A percentile compares a stretch with the other conserved stretches of the same genome.
Evolutionary conservation across 2,329 filamentous ascomycete species (phyloP).

Genomic region (Epichloe gansuensis): DNA sequence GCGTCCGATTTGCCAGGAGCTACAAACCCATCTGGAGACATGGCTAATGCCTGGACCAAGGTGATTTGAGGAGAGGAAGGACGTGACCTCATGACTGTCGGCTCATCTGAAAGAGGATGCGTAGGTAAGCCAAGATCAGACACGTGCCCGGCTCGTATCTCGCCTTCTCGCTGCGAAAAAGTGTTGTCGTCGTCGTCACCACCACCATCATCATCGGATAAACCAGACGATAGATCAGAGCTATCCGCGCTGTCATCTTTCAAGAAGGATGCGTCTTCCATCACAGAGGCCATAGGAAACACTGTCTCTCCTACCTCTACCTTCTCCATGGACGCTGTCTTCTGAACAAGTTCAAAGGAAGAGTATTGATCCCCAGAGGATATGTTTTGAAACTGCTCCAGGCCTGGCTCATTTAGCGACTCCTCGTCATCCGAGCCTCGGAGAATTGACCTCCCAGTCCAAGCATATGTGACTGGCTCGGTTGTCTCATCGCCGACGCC

Average conservation of each 20-base stretch:
- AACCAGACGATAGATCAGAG: not conserved
- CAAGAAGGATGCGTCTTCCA: slow-evolving; percentile 31
- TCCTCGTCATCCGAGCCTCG: slow-evolving; percentile 31
- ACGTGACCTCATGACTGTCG: slow-evolving; percentile 5
- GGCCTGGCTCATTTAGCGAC: slow-evolving; percentile 13
- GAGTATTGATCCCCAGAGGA: slow-evolving; percentile 20
- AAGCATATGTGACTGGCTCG: slow-evolving; percentile 20
- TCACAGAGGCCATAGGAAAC: slow-evolving; percentile 10
- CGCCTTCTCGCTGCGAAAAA: slow-evolving; percentile 32
- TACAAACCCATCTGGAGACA: slow-evolving; percentile 4
- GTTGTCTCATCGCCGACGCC: slow-evolving; percentile 40
- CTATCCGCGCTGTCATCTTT: slow-evolving; percentile 33
- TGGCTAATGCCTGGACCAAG: slow-evolving; percentile 30
- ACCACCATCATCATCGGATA: not conserved
- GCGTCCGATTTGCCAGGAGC: not conserved
- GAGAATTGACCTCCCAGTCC: slow-evolving; percentile 43
- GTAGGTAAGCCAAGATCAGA: slow-evolving; percentile 16
- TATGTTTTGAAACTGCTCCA: slow-evolving; percentile 4
- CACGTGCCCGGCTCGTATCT: slow-evolving; percentile 18
- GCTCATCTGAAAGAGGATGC: slow-evolving; percentile 17
- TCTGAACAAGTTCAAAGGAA: slow-evolving; percentile 42
- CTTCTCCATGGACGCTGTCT: slow-evolving; percentile 38
- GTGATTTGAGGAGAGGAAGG: slow-evolving; percentile 35
- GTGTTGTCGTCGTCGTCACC: slow-evolving; percentile 25
- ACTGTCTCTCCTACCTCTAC: slow-evolving; percentile 24